Evolutionary conservation across 352 stramenopile species (phyloP).

Genomic region (Phytopythium sindhum): DNA sequence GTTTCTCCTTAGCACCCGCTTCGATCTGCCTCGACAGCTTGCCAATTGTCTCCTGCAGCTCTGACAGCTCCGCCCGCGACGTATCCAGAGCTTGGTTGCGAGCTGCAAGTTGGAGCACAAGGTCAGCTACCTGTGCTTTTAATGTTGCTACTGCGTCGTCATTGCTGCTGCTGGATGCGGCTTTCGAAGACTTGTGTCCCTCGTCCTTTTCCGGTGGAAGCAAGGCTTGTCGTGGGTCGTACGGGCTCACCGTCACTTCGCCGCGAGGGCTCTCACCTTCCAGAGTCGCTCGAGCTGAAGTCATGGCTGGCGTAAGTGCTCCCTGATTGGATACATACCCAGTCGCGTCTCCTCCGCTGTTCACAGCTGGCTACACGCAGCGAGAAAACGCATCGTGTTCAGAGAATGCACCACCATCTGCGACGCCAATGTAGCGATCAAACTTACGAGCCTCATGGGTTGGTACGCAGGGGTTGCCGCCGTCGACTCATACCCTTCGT

Average conservation of each 20-base stretch:
- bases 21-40: conserved; percentile 21
- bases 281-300: neutral
- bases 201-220: neutral
- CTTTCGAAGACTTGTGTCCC: neutral
- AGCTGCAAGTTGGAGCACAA: conserved; percentile 23
- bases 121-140: conserved; percentile 15
- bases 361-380: neutral
- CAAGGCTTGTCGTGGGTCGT: neutral
- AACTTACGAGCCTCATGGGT: neutral
- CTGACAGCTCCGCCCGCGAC: conserved; percentile 14
- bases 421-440: neutral
- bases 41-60: conserved; percentile 18
- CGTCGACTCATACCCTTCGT: neutral
- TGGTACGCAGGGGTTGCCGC: neutral
- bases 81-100: conserved; percentile 19
- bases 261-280: conserved; percentile 3
- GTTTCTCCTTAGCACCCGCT: conserved; percentile 19
- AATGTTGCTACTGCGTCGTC: conserved; percentile 1
- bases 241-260: neutral
- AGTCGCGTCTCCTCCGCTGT: neutral
- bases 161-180: neutral
- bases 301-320: neutral
- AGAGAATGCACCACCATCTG: neutral
- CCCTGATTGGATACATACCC: neutral
- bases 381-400: neutral